These are phyloP conservation scores for Lipomyces yamanashiensis DNA, from an alignment of 805 yeast genomes.

Conservation along the genomic window DNA sequence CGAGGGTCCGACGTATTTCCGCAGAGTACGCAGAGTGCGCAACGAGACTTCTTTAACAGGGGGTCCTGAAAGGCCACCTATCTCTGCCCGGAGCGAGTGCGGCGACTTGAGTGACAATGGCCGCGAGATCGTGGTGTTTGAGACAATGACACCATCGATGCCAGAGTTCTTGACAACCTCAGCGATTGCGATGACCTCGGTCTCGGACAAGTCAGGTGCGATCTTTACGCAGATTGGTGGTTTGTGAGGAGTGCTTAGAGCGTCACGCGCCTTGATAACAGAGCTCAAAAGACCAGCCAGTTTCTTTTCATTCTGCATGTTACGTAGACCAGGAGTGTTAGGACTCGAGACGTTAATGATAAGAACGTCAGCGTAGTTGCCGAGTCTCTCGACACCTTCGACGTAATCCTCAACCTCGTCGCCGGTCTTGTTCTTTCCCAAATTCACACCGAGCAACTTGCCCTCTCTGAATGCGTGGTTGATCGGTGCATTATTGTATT, in stretches of 20 bases:
- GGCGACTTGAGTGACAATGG: slow-evolving; percentile 64
- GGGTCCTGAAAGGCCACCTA: slow-evolving; percentile 92
- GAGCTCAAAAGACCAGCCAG: slow-evolving; percentile 62
- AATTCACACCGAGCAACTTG: slow-evolving; percentile 75
- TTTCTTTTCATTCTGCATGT: slow-evolving; percentile 76
- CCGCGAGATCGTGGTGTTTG: slow-evolving; percentile 89
- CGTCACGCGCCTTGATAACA: slow-evolving; percentile 72
- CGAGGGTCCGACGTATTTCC: slow-evolving; percentile 75
- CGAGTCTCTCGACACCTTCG: slow-evolving; percentile 79
- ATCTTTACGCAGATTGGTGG: slow-evolving; percentile 90
- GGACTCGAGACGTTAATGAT: slow-evolving; percentile 94
- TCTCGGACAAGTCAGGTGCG: slow-evolving; percentile 88
- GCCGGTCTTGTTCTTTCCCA: slow-evolving; percentile 91
- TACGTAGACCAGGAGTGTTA: slow-evolving; percentile 93
- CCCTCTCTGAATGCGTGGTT: slow-evolving; percentile 60
- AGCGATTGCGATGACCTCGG: slow-evolving; percentile 82
- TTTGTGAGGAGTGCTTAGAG: slow-evolving; percentile 49
- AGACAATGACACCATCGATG: slow-evolving; percentile 89
- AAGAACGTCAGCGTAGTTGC: slow-evolving; percentile 83
- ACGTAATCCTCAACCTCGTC: slow-evolving; percentile 88
- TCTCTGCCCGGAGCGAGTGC: slow-evolving; percentile 55
- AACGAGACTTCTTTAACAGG: slow-evolving; percentile 84
- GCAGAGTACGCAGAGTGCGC: slow-evolving; percentile 68
- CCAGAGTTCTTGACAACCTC: slow-evolving; percentile 73
- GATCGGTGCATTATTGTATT: slow-evolving; percentile 25